A percentile compares a stretch with the other conserved stretches of the same genome.
phyloP scores from a whole-genome alignment of 495 filamentous ascomycete species.

The Pseudevernia furfuracea region DNA sequence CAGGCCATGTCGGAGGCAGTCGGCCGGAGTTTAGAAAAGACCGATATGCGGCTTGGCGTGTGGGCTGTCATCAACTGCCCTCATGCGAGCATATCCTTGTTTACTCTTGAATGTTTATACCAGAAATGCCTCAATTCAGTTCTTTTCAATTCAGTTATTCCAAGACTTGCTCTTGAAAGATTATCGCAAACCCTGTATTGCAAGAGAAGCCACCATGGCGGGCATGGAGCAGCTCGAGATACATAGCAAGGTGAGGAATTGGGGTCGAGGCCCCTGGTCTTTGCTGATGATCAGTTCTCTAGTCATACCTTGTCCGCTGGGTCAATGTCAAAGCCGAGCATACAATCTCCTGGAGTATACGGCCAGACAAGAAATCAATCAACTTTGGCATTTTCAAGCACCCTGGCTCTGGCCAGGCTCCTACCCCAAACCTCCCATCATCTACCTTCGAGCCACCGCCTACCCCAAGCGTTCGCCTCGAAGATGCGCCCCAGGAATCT shows the following conservation, averaged over 20 bases:
- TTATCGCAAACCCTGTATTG: background rate
- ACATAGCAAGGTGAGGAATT: constrained; percentile 82
- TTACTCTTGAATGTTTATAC: background rate
- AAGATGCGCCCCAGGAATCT: constrained; percentile 39
- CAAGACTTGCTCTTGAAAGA: background rate
- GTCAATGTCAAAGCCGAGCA: constrained; percentile 79
- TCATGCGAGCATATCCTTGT: background rate
- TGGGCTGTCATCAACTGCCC: background rate
- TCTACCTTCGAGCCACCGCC: constrained; percentile 41
- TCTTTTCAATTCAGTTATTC: background rate
- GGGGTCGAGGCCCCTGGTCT: constrained; percentile 14
- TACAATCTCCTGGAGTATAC: constrained; percentile 95
- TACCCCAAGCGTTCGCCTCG: constrained; percentile 32
- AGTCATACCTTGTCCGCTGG: constrained; percentile 99
- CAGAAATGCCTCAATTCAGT: background rate
- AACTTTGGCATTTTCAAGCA: constrained; percentile 98
- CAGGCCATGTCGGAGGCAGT: background rate
- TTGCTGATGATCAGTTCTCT: constrained; percentile 5
- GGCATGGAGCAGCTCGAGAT: constrained; percentile 97
- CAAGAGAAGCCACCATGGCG: constrained; percentile 51
- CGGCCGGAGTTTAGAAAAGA: too few relatives aligned
- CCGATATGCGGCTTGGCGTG: background rate
- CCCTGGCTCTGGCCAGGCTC: constrained; percentile 57
- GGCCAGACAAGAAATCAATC: constrained; percentile 92
- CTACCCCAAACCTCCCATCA: constrained; percentile 44